Evolutionary conservation across 441 rosid genomes (phyloP), one percentile per base, ranked within the genome.

Genomic region (Gossypium gossypioides): DNA sequence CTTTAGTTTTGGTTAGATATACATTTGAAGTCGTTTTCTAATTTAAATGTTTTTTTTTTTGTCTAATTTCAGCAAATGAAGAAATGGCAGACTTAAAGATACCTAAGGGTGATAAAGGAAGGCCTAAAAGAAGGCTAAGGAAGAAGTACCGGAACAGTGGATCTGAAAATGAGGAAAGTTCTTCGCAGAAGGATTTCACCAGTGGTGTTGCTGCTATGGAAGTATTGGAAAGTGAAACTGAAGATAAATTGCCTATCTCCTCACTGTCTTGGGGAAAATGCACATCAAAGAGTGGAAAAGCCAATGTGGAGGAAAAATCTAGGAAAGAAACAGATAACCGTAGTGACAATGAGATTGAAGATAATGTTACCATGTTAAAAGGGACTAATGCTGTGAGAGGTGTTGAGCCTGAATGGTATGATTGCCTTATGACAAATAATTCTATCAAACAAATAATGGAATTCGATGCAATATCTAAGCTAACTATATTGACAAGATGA

Each of bases 91-190:
- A 69, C 48, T 69, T 74, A 56, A 71, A 19, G 50, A 78, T 73
- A 68, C 51, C 76, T 34, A 79, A 74, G 74, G 71, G 76, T 19
- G 71, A 8, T 24, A 84, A 71, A 70, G 71, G 69, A 22, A 82
- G 64, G 55, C 64, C n/a, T 27, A 32, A 6, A 6, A 76, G 82
- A 77, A 79, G 87, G 61, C 86, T 83, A 32, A 82, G 75, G 75
- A 92, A 32, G 37, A 5, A 32, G 37, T 32, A 32, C 37, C 37
- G 79, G 81, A 86, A 70, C 1, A 58, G 73, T 60, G 87, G 83
- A 71, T 82, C 89, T 78, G 90, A 84, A 18, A 75, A 82, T 76
- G 85, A 82, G 21, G 69, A 68, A 51, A 71, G 40, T 72, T 69
- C 73, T 42, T 62, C 75, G 18, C 71, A 42, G 69, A 74, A 66